Evolutionary conservation across 2,329 filamentous ascomycete genomes (phyloP).

Genomic region (Clarireedia hainanense): DNA sequence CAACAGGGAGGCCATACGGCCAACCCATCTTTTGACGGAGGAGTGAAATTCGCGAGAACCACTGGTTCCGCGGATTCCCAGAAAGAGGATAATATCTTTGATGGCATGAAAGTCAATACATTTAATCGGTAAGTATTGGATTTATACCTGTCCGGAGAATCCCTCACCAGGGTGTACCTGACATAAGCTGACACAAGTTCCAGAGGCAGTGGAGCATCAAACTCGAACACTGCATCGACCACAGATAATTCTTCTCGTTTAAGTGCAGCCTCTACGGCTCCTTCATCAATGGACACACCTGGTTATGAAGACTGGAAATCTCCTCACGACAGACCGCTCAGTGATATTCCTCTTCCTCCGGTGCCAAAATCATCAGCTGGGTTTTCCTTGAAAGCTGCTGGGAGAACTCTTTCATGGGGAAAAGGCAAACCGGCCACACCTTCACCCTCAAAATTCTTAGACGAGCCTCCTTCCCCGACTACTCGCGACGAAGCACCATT

Average conservation of each 20-base stretch:
- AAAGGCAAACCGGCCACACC: constrained; percentile 21
- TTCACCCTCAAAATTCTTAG: constrained; percentile 17
- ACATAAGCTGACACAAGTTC: constrained; percentile 11
- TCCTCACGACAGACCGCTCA: constrained; percentile 25
- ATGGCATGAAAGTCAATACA: constrained; percentile 18
- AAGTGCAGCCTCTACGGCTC: constrained; percentile 29
- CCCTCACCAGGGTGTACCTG: constrained; percentile 11
- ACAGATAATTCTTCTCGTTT: constrained; percentile 30
- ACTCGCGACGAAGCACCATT: constrained; percentile 16
- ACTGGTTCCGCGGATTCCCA: constrained; percentile 17
- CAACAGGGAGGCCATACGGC: constrained; percentile 10
- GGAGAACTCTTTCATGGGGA: constrained; percentile 29
- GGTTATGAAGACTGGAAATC: constrained; percentile 25
- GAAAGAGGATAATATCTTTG: constrained; percentile 30
- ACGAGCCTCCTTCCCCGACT: constrained; percentile 16
- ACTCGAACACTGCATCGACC: constrained; percentile 29
- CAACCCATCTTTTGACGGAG: constrained; percentile 28
- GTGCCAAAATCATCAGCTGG: constrained; percentile 23
- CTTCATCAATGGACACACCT: constrained; percentile 27
- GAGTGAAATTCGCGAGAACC: constrained; percentile 22
- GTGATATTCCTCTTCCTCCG: constrained; percentile 26
- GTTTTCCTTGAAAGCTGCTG: constrained; percentile 28
- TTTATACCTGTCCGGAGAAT: neutral
- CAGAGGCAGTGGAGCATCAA: constrained; percentile 30
- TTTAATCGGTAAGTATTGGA: constrained; percentile 28